Conservation (phyloP, 2,329 filamentous ascomycete genomes). For the Malbranchea cinnamomea region DNA sequence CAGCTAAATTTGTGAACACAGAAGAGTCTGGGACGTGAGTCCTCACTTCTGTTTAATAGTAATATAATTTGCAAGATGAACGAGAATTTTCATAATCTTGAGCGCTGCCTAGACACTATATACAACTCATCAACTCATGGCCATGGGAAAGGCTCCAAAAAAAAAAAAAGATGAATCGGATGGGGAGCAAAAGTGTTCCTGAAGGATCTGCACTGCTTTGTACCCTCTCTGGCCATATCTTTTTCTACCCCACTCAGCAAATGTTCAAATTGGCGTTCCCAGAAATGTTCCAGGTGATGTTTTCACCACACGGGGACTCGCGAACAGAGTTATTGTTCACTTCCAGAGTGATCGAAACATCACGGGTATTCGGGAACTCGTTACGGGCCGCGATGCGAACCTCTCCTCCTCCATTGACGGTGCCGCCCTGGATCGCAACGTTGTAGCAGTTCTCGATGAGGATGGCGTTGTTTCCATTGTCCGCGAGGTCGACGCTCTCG, state of each 20-base stretch:
- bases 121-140: no score
- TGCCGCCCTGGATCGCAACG: conserved; percentile 35
- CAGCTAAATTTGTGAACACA: no score
- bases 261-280: conserved; percentile 31
- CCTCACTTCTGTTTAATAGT: no score
- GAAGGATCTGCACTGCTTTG: background rate
- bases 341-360: conserved; percentile 35
- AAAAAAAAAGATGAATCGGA: background rate
- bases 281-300: conserved; percentile 35
- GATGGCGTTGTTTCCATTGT: conserved; percentile 42
- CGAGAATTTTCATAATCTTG: no score
- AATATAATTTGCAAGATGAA: no score
- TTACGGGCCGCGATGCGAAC: conserved; percentile 37
- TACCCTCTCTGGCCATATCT: no score
- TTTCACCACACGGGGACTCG: conserved; percentile 40
- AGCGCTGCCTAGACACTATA: no score
- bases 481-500: conserved; percentile 33
- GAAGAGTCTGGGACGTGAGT: no score
- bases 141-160: no score
- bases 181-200: background rate
- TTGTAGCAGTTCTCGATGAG: conserved; percentile 48
- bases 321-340: conserved; percentile 38
- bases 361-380: conserved; percentile 40
- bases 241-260: conserved; percentile 23
- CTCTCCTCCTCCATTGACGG: conserved; percentile 40